Base-by-base conservation (phyloP, 345 rosid genomes). In the Bretschneidera sinensis region DNA sequence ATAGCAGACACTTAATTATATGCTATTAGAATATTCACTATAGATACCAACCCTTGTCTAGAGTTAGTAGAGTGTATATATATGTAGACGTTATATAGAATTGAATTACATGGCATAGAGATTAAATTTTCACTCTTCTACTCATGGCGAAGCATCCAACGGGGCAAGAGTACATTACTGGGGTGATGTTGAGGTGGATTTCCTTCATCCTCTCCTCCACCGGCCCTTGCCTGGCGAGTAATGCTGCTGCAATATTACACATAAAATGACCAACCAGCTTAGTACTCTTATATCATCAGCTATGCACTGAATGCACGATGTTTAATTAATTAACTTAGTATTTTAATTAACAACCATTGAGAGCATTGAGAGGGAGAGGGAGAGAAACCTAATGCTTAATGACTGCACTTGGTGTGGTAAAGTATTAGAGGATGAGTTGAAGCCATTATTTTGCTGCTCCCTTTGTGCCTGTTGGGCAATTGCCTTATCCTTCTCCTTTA, bases 401-500 rank as follows among this genome's bases (percentile, higher is more conserved):
- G 71, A 34, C 59, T 74, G 69, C 28, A 66, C 28, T 50, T 76
- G 76, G 39, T 73, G 87, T 31, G 79, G 65, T 43, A 55, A 55
- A 65, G 67, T 69, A 57, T 69, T 19, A 3, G 83, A 57, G 54
- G 84, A 59, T 33, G 86, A 65, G 68, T 73, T 74, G 48, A 71
- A 65, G 54, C 59, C 67, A 18, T 43, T 33, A 24, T 66, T 64
- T 63, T 68, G 81, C 21, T 62, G 78, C 52, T 71, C 65, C 76
- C 62, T 52, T 10, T 67, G 73, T 47, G 55, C 60, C 51, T 72
- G 51, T 58, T 81, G 78, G 35, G 66, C 66, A 23, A 69, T 21
- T 45, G 55, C 72, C 79, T 83, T 85, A 74, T 85, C 96, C 80
- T 69, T 83, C 39, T 87, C 97, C 72, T 83, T 89, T 9, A 92